Base-by-base conservation (phyloP, 2,329 filamentous ascomycete species). In the Macroventuria anomochaeta region DNA sequence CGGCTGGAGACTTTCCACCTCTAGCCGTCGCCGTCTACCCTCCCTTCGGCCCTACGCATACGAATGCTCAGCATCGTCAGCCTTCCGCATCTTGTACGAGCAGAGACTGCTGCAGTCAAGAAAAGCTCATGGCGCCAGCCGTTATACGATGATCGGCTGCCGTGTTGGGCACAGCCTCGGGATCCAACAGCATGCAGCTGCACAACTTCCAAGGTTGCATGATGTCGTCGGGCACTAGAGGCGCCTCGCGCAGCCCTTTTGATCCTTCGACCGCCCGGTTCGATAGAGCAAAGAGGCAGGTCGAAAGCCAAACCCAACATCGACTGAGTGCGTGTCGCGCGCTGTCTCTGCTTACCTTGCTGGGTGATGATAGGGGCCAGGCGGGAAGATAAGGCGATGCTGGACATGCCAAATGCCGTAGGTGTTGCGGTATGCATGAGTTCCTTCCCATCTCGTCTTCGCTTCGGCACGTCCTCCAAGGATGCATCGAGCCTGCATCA, bases 161-260 rank as follows among this genome's bases (percentile, higher is more conserved):
- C 57, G 55, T 55, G 55, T 64, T 63, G 41, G 51, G 56, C 51
- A 55, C 43, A 55, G 58, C 48, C 47, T 62, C 63, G 64, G 61
- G 59, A 56, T 50, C 57, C 61, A 64, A 58, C 34, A 52, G 23
- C 38, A 46, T 59, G 57, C 57, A 55, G 44, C 57, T 61, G 55
- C 55, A 54, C 46, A 44, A 28, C 59, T 50, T 61, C 50, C 60
- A 55, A 49, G 34, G 28, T 34, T 44, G 46, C 52, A 50, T 36
- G 26, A 20, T 23, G 18, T 33, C 33, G 40, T 58, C 64, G 64
- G 65, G 64, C 65, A 63, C 68, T 70, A 70, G 61, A 52, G 62
- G 53, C 70, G 68, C 68, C 65, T 62, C 50, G 39, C 53, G 43
- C 42, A 48, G 43, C 47, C 55, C 54, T 65, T 65, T 58, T 59